Evolutionary conservation across 2,329 filamentous ascomycete species (phyloP), one percentile per base, ranked within the genome.

Genomic region (Westerdykella ornata): DNA sequence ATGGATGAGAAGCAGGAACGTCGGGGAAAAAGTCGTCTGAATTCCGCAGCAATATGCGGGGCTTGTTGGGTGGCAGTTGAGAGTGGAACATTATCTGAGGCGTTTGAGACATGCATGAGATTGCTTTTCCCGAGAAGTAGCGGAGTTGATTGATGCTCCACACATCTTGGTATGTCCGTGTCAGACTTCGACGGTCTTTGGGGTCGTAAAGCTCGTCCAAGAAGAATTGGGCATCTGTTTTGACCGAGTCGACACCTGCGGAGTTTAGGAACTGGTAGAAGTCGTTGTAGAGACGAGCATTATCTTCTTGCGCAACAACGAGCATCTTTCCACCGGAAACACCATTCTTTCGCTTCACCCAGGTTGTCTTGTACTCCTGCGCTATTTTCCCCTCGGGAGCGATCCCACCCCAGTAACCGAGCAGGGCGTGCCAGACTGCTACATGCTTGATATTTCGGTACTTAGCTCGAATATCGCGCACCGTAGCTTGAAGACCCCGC

Each of bases 41-140:
- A 67, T 94, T 97, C 35, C 92, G 84, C 14, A 88, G 77, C 0
- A 89, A 72, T 17, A 94, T 74, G 0, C 79, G 72, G 0, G 86
- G 85, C 37, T 81, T 80, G 59, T 84, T 86, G n/a, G 73, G 78
- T 1, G 85, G 85, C 17, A 95, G 71, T 53, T 94, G 86, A 1
- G 83, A 84, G 60, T 88, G 81, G 67, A 95, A 96, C 8, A 97
- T 72, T 14, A 90, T 82, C 43, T 89, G 84, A 0, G 92, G 92
- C 2, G 83, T 77, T 63, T 92, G 85, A 0, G 88, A 92, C 89
- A 97, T 97, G 79, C 92, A 97, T 3, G 86, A 90, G 38, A 96
- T 94, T 4, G 82, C 79, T 52, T 81, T 84, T 37, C 76, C 79
- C 53, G 80, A 78, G 58, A 98, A 92, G 60, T 94, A 77, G 9